A percentile compares a stretch with the other conserved stretches of the same genome.
These are phyloP conservation scores for Beauveria sp. DNA, from an alignment of 2,329 filamentous ascomycete genomes.

Conservation along the genomic window DNA sequence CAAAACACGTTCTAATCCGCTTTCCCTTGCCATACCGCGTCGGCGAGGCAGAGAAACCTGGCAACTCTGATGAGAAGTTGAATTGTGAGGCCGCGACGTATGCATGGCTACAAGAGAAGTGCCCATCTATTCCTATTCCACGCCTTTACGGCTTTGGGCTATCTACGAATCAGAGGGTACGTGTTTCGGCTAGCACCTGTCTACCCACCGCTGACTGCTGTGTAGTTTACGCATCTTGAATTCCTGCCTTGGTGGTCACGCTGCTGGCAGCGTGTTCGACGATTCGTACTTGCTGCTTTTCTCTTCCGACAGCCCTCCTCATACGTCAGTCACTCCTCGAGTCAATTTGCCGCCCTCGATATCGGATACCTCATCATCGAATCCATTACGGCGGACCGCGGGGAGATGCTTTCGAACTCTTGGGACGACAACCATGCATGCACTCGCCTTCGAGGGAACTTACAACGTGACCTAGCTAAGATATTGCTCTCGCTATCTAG, in stretches of 20 bases:
- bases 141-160: slow-evolving; percentile 18
- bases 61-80: slow-evolving; percentile 30
- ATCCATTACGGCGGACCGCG: slow-evolving; percentile 12
- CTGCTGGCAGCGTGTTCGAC: no score
- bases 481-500: slow-evolving; percentile 21
- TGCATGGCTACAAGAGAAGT: slow-evolving; percentile 10
- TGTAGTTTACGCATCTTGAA: no score
- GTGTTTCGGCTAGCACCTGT: no score
- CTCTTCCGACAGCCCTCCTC: no score
- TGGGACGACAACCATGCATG: slow-evolving; percentile 15
- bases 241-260: no score
- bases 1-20: no score
- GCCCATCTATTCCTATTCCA: slow-evolving; percentile 17
- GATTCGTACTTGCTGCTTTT: no score
- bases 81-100: slow-evolving; percentile 16
- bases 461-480: slow-evolving; percentile 22
- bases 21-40: no score
- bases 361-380: slow-evolving; percentile 16
- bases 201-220: no score
- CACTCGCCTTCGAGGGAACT: slow-evolving; percentile 14
- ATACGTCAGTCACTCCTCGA: background rate
- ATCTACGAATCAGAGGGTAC: background rate
- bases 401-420: slow-evolving; percentile 17
- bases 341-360: slow-evolving; percentile 1
- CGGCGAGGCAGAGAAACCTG: no score